Base-by-base conservation (phyloP, 1,284 basidiomycete species). In the Apiotrichum siamense region DNA sequence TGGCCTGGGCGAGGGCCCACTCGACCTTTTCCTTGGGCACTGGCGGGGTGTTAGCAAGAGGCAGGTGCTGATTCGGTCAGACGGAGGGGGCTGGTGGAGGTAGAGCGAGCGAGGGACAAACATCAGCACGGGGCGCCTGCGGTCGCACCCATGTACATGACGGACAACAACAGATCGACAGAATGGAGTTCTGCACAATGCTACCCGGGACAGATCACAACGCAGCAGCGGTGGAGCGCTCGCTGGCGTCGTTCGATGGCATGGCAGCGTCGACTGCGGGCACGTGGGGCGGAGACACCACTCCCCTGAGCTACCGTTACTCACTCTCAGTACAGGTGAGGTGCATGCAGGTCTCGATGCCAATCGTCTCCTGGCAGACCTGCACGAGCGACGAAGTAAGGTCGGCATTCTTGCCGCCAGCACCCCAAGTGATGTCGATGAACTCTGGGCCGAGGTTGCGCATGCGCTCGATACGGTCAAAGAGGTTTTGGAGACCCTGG, bases 341-440 rank as follows among this genome's bases (percentile, higher is more conserved):
- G 75, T 99, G 94, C 88, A 99, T 93, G 77, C 92, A 97, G 23
- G 90, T 91, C 77, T 97, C 91, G 41, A 97, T 81, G 3, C 92
- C 92, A 70, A 97, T 88, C 25, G 89, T 77, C 50, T 87, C 81
- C 74, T 94, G 90, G 66, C 88, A 92, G 39, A 90, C 92, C 77
- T 94, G 93, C 61, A 98, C 92, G 76, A 99, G 86, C 67, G 93
- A 88, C n/a, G 86, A 83, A 9, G 90, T 92, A 53, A 94, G 76
- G 66, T 93, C 89, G 44, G 90, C 92, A 21, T 92, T 94, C 56
- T 92, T 82, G 51, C 93, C 93, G 49, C 93, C 93, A 43, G 93
- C 93, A 75, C 96, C 94, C 92, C 89, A 97, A 70, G 93, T 98
- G 68, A 98, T 96, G 73, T 98, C 93, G 65, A 97, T 88, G 69